Evolutionary conservation across 2,329 filamentous ascomycete species (phyloP).

Genomic region (Colletotrichum sp.): DNA sequence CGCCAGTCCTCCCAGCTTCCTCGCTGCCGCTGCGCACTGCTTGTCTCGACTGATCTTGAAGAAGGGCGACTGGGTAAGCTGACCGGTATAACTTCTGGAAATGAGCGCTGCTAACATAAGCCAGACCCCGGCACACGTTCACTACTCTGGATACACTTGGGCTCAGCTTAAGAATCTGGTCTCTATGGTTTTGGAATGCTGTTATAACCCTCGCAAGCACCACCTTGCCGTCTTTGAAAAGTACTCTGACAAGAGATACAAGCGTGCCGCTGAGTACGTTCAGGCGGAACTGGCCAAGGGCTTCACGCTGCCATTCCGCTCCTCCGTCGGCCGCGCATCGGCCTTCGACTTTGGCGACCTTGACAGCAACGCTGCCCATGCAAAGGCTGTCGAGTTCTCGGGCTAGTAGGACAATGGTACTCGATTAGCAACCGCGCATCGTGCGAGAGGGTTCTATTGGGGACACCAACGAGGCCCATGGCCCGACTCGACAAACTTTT

Average conservation of each 20-base stretch:
- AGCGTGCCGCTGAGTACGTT: conserved; percentile 82
- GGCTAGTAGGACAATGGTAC: conserved; percentile 19
- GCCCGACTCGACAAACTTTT: neutral
- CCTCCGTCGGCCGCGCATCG: conserved; percentile 35
- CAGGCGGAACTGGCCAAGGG: conserved; percentile 73
- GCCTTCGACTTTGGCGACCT: conserved; percentile 16
- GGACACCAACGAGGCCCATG: neutral
- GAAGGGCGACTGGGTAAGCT: conserved; percentile 91
- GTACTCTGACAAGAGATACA: conserved; percentile 87
- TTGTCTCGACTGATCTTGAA: conserved; percentile 85
- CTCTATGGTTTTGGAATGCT: conserved; percentile 84
- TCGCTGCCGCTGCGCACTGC: conserved; percentile 91
- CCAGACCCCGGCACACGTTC: conserved; percentile 81
- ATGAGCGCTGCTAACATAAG: conserved; percentile 36
- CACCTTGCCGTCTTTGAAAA: conserved; percentile 91
- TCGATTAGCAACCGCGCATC: conserved; percentile 3
- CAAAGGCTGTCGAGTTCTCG: conserved; percentile 18
- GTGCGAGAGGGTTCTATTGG: neutral
- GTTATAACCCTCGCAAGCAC: conserved; percentile 79
- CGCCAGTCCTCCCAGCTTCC: conserved; percentile 85
- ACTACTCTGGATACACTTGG: conserved; percentile 95
- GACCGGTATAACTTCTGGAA: neutral
- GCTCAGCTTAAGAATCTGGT: conserved; percentile 81
- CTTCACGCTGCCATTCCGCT: conserved; percentile 56
- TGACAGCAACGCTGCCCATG: conserved; percentile 11